phyloP scores from a whole-genome alignment of 1,139 yeast genomes.

The Sugiyamaella neomexicana region DNA sequence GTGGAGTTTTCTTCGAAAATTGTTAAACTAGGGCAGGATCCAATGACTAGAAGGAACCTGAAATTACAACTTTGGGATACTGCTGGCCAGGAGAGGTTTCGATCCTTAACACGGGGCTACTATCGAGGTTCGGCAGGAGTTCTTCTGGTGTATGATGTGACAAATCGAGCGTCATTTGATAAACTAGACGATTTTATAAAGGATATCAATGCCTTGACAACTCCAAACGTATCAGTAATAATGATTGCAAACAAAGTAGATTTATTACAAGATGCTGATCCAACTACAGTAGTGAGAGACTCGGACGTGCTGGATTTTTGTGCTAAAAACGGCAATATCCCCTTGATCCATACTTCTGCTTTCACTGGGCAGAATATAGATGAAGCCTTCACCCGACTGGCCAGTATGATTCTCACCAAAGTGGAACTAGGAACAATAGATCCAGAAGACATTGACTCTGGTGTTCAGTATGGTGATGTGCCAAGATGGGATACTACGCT shows the following conservation, averaged over 20 bases:
- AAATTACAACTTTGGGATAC: slow-evolving; percentile 66
- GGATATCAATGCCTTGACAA: slow-evolving; percentile 51
- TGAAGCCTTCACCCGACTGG: slow-evolving; percentile 53
- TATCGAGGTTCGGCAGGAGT: slow-evolving; percentile 84
- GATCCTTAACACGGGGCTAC: slow-evolving; percentile 73
- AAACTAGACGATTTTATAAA: slow-evolving; percentile 48
- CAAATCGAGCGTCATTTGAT: slow-evolving; percentile 54
- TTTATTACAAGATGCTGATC: slow-evolving; percentile 35
- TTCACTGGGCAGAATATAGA: slow-evolving; percentile 61
- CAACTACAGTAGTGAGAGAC: slow-evolving; percentile 37
- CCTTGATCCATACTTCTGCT: slow-evolving; percentile 49
- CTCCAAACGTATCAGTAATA: slow-evolving; percentile 45
- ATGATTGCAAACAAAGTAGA: slow-evolving; percentile 54
- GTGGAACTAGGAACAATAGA: slow-evolving; percentile 48
- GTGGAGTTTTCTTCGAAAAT: slow-evolving; percentile 52
- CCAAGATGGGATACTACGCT: slow-evolving; percentile 42
- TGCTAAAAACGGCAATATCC: slow-evolving; percentile 37
- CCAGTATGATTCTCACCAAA: slow-evolving; percentile 45
- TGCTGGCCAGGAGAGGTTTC: slow-evolving; percentile 76
- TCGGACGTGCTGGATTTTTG: slow-evolving; percentile 42
- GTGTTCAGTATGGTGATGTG: slow-evolving; percentile 51
- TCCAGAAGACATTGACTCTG: slow-evolving; percentile 46
- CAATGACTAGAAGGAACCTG: slow-evolving; percentile 34
- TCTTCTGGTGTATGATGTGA: slow-evolving; percentile 69
- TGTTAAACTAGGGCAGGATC: slow-evolving; percentile 41